Base-by-base conservation (phyloP, 345 rosid genomes). In the Gynandropsis gynandra region DNA sequence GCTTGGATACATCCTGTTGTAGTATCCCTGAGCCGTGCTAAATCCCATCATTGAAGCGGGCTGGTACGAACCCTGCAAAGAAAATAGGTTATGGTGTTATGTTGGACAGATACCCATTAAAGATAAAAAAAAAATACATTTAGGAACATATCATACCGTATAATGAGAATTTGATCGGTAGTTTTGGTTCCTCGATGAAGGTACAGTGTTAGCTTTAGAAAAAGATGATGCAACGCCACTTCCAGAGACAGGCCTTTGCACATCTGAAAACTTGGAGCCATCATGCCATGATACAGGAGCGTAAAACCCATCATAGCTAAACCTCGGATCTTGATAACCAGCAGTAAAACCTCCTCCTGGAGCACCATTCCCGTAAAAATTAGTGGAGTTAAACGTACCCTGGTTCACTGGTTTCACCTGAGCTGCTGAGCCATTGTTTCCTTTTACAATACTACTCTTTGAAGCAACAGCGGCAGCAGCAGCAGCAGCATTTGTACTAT, bases 321-420 rank as follows among this genome's bases (percentile, higher is more conserved):
- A 74, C 52, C 76, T 71, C 36, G 69, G 77, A 63, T 80, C 86
- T 79, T 79, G 83, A 39, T 48, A 58, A 40, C 78, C 78, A 27
- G 84, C 53, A 46, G 75, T 27, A 54, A 70, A 12, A 36, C 75
- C 67, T 10, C 81, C 76, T 0, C 71, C 69, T 10, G 56, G 47
- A 48, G 69, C 47, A 60, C 74, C 61, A 54, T 74, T 72, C 50
- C 80, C 86, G 62, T 77, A 75, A 11, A 76, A 46, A 56, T 69
- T 73, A 46, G 74, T 70, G 4, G 70, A 41, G 50, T 70, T 65
- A 21, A 57, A 61, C 0, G 87, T 50, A 17, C 62, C 76, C 44
- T 69, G 81, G 54, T 67, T 63, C 5, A 71, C 18, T 49, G 81
- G 65, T 61, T 76, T 87, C 34, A 68, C 58, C 8, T 86, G 72